Percentiles rank a stretch among this genome's conserved stretches.
Conservation (phyloP, 148 eudicot species). For the Cornus kousa region DNA sequence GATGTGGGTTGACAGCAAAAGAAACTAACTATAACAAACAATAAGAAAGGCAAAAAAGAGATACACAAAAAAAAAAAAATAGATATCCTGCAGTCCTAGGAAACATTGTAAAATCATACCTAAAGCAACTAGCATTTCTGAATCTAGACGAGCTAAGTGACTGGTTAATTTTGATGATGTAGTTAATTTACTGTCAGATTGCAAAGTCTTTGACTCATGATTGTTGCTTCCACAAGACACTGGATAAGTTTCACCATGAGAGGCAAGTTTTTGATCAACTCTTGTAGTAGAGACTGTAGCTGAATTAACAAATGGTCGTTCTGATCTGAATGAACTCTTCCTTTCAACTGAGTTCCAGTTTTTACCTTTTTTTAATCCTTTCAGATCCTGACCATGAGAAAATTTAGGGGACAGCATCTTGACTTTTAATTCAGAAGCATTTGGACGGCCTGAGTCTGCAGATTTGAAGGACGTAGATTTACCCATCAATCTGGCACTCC, state of each 20-base stretch:
- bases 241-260: constrained; percentile 36
- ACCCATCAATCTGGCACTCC: constrained; percentile 40
- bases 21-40: background rate
- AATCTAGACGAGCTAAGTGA: constrained; percentile 31
- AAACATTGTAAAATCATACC: constrained; percentile 28
- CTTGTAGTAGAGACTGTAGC: constrained; percentile 23
- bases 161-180: constrained; percentile 39
- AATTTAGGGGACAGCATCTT: constrained; percentile 78
- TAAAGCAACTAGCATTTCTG: constrained; percentile 33
- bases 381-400: constrained; percentile 56
- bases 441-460: constrained; percentile 43
- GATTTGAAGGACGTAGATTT: constrained; percentile 78
- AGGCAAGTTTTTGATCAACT: constrained; percentile 32
- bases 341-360: constrained; percentile 59
- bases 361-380: constrained; percentile 55
- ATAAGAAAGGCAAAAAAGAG: constrained; percentile 11
- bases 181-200: constrained; percentile 41
- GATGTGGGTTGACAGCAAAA: constrained; percentile 8
- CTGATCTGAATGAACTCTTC: constrained; percentile 57
- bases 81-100: background rate
- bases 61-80: constrained; percentile 2
- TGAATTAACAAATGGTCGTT: constrained; percentile 37
- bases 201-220: constrained; percentile 44
- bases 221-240: constrained; percentile 30
- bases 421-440: constrained; percentile 58